Evolutionary conservation across 2,329 filamentous ascomycete genomes (phyloP), one percentile per base, ranked within the genome.

Genomic region (Fusarium aywerte): DNA sequence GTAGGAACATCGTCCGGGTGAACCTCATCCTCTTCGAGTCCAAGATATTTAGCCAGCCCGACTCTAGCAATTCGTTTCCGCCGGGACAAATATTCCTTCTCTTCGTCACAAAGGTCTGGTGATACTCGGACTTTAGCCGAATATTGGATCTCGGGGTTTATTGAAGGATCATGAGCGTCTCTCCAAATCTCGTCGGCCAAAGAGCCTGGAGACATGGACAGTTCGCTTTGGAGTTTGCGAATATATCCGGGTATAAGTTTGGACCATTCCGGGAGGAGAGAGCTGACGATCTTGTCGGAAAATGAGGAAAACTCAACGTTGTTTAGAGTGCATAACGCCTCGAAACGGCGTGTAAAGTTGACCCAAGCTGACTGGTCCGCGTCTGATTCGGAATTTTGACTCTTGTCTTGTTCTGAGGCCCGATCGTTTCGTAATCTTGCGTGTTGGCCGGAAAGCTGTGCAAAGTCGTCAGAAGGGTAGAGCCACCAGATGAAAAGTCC

Each of bases 171-270:
- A 58, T 93, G 91, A 1, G 96, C 93, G 73, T 98, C 95, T 67
- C 85, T 83, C 96, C 96, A 98, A 59, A 99, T 96, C 70, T 97
- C 92, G 74, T 96, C 91, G 13, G 95, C 93, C 39, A 99, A 81
- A 1, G 93, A 97, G 2, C 93, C 95, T 0, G 93, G 92, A 0
- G 90, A 88, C 88, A 96, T 90, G 32, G 92, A 96, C 16, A 97
- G 83, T 79, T 98, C 95, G 21, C 87, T 87, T 76, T 97, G 93
- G 32, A 98, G 85, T 77, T 97, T 97, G 62, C 87, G 85, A 55
- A 96, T 81, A 54, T 92, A 93, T 4, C 83, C 89, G 1, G 94
- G 94, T 18, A 97, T 81, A 39, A 87, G 76, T 67, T 88, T 90
- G 32, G 91, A 89, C 95, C 95, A 98, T 39, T 91, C 88, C 0